Evolutionary conservation across 805 yeast species (phyloP).

Genomic region (Maudiozyma pseudohumilis): DNA sequence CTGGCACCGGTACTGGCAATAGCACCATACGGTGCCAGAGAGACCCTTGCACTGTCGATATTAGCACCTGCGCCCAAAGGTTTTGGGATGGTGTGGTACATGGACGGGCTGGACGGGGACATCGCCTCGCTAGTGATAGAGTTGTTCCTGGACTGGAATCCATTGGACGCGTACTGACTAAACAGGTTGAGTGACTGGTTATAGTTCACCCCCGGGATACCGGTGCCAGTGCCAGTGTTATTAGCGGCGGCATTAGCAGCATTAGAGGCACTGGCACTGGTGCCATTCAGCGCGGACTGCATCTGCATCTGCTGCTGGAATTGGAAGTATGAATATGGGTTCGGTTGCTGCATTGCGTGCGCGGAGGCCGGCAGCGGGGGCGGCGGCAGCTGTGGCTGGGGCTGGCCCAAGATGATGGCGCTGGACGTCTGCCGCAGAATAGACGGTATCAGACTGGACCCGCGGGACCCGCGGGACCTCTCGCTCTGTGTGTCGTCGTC

Average conservation of each 20-base stretch:
- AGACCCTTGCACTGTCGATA: background rate
- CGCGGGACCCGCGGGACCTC: constrained; percentile 17
- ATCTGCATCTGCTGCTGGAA: constrained; percentile 16
- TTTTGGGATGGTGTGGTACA: constrained; percentile 3
- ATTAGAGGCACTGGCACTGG: background rate
- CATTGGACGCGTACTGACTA: constrained; percentile 19
- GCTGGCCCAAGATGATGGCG: constrained; percentile 12
- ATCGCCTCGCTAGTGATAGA: constrained; percentile 24
- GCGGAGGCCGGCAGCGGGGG: constrained; percentile 7
- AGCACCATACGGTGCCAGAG: too few relatives aligned
- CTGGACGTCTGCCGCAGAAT: constrained; percentile 16
- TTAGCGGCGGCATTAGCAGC: background rate
- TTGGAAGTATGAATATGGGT: constrained; percentile 21
- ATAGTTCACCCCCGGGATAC: background rate
- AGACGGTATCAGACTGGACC: constrained; percentile 24
- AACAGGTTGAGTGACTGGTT: constrained; percentile 13
- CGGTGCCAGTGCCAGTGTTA: background rate
- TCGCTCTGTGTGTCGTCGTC: constrained; percentile 12
- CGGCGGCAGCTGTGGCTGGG: constrained; percentile 11
- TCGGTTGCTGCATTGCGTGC: constrained; percentile 8
- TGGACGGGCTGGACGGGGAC: constrained; percentile 22
- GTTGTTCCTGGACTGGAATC: constrained; percentile 24
- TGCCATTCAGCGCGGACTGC: background rate
- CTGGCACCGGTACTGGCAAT: background rate
- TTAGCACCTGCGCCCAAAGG: background rate